Base-by-base conservation (phyloP, 2,329 filamentous ascomycete genomes). In the Clarireedia monteithiana region DNA sequence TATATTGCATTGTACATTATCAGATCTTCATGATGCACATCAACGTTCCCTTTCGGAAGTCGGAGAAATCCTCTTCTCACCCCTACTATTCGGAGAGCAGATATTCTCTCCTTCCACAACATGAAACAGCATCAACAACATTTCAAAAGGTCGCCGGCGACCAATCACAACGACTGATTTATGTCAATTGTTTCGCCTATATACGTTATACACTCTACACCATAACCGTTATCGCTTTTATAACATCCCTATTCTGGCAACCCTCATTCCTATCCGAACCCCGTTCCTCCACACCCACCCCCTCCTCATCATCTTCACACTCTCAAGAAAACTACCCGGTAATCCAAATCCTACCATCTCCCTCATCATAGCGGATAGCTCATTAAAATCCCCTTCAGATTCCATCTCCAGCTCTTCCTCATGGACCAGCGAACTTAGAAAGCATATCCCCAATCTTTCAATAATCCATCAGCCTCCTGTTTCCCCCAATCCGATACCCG, bases 231-330 rank as follows among this genome's bases (percentile, higher is more conserved):
- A 20, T 49, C 34, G 45, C 45, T 5, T 54, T 54, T 7, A 54
- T 54, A 14, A 42, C 26, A 50, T 54, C 52, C 17, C 26, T 53
- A 17, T n/a, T 48, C 30, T 53, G 26, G 39, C 27, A 20, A 44
- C 38, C 20, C 24, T 38, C 4, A 15, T 49, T 34, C 26, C 45
- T 5, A 49, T 54, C 14, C 48, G 48, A 17, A 42, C 17, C 40
- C 34, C 52, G 30, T 40, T 39, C 24, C 34, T 46, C 42, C 12
- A 53, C 27, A 20, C 23, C 36, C 30, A 34, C 50, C 14, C 26
- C 30, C 38, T 30, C 30, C 23, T 53, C 51, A 26, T n/a, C 51
- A 20, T 4, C n/a, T 23, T 9, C n/a, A 44, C n/a, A 44, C 27
- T 10, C 6, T 4, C 40, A 23, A 44, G 20, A 17, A 17, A 17